phyloP scores from a whole-genome alignment of 768 basidiomycete species.

The Cystobasidium onofrii region DNA sequence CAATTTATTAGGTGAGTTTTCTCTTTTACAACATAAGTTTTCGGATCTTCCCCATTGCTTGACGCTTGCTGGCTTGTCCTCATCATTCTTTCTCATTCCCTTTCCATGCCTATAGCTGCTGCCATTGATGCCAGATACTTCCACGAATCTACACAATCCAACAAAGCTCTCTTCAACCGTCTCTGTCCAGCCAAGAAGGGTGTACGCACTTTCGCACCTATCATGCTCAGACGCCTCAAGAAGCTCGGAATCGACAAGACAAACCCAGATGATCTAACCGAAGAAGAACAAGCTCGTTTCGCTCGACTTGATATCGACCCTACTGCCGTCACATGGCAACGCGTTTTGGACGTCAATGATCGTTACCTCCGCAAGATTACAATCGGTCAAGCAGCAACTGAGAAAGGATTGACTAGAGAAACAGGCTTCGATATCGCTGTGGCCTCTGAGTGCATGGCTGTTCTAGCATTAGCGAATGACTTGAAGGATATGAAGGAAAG shows the following conservation, averaged over 20 bases:
- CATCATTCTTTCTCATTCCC: not conserved
- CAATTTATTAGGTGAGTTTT: constrained; percentile 69
- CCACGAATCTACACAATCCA: constrained; percentile 89
- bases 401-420: constrained; percentile 76
- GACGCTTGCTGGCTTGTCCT: too few relatives aligned
- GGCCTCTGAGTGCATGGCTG: constrained; percentile 96
- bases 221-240: constrained; percentile 90
- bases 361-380: constrained; percentile 90
- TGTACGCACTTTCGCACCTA: constrained; percentile 82
- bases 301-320: constrained; percentile 85
- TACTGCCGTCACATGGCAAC: constrained; percentile 89
- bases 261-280: constrained; percentile 79
- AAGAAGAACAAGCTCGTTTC: constrained; percentile 82
- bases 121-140: constrained; percentile 95
- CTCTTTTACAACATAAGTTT: not conserved
- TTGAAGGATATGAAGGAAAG: constrained; percentile 81
- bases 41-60: too few relatives aligned
- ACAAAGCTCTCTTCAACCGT: constrained; percentile 88
- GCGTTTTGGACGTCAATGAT: constrained; percentile 93
- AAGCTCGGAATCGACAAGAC: constrained; percentile 95
- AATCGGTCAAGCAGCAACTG: constrained; percentile 79
- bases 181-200: constrained; percentile 89
- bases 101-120: constrained; percentile 56
- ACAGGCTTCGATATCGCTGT: constrained; percentile 96
- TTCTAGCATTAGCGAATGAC: constrained; percentile 79